phyloP scores from a whole-genome alignment of 164 flowering plant species.

The Magnolia changhungtana region DNA sequence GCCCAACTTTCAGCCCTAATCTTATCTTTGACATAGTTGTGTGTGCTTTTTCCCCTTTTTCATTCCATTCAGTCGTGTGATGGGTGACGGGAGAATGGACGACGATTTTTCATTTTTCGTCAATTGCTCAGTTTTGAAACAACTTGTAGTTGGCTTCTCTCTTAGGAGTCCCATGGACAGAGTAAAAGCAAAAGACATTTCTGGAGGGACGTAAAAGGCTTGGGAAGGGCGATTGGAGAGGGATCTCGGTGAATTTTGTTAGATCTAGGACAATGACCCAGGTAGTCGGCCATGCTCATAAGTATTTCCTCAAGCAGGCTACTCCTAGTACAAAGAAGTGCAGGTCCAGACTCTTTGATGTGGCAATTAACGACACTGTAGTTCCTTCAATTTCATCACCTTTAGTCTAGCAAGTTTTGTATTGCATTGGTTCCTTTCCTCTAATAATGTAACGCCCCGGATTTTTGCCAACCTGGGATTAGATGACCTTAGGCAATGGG shows the following conservation, averaged over 20 bases:
- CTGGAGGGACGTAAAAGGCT: constrained; percentile 32
- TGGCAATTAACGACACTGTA: constrained; percentile 13
- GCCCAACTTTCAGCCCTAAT: too few relatives aligned
- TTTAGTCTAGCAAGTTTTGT: not conserved
- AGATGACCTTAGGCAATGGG: too few relatives aligned
- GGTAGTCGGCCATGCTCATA: constrained; percentile 49
- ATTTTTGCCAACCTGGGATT: too few relatives aligned
- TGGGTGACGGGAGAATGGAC: too few relatives aligned
- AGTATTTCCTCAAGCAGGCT: constrained; percentile 32
- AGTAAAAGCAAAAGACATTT: constrained; percentile 37
- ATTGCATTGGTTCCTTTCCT: not conserved
- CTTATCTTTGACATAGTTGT: too few relatives aligned
- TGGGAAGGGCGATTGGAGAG: constrained; percentile 51
- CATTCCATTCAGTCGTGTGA: too few relatives aligned
- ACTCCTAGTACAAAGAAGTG: constrained; percentile 18
- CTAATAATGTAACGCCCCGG: too few relatives aligned
- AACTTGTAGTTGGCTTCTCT: not conserved
- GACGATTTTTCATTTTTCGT: not conserved
- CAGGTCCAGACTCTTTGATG: constrained; percentile 37
- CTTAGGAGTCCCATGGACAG: constrained; percentile 44
- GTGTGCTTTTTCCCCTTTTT: too few relatives aligned
- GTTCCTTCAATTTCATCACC: not conserved
- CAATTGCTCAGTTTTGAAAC: not conserved
- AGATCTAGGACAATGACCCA: constrained; percentile 38
- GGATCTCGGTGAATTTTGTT: constrained; percentile 38